Evolutionary conservation across 2,329 filamentous ascomycete genomes (phyloP).

Genomic region (Colletotrichum destructivum): DNA sequence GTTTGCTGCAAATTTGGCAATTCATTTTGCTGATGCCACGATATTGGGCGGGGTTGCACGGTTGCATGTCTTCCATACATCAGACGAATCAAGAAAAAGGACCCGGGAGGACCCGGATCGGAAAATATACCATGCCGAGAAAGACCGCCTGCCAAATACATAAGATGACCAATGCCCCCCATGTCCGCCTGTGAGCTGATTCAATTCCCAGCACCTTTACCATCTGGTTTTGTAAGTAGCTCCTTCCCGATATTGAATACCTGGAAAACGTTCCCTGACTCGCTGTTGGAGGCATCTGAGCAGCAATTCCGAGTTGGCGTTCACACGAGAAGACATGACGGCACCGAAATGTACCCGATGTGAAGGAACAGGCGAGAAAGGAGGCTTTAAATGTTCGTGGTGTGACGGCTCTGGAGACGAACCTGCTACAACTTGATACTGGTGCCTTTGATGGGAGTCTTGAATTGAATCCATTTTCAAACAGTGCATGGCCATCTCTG

Average conservation of each 20-base stretch:
- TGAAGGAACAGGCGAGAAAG: not conserved
- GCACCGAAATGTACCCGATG: not conserved
- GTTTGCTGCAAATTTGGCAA: not conserved
- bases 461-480: too few relatives aligned
- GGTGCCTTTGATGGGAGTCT: too few relatives aligned
- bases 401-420: not conserved
- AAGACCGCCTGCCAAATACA: not conserved
- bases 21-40: not conserved
- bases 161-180: not conserved
- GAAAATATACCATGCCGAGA: not conserved
- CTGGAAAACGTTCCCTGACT: too few relatives aligned
- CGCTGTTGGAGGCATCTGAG: too few relatives aligned
- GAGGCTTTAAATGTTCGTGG: constrained; percentile 1
- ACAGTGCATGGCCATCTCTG: too few relatives aligned
- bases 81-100: too few relatives aligned
- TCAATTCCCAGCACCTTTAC: not conserved
- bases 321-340: not conserved
- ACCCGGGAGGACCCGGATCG: too few relatives aligned
- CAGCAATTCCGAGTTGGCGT: too few relatives aligned
- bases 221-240: not conserved
- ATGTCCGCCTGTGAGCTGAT: too few relatives aligned
- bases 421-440: not conserved
- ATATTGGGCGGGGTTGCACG: too few relatives aligned
- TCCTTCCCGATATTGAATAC: too few relatives aligned
- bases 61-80: too few relatives aligned